Conservation (phyloP, 2,329 filamentous ascomycete species). For the Pseudonectria foliicola region DNA sequence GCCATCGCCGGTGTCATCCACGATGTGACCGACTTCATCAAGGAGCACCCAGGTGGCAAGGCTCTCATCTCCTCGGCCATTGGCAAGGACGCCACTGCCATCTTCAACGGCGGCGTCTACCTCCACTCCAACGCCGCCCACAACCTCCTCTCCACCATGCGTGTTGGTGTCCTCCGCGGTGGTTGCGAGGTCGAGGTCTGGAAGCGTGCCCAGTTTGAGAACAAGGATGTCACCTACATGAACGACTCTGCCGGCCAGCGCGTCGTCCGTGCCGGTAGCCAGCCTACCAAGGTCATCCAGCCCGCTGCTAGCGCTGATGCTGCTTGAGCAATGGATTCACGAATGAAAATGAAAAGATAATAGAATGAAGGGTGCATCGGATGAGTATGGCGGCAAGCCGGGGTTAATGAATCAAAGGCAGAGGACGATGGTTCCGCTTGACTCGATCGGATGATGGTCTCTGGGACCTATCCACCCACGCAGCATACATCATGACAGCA, state of each 20-base stretch:
- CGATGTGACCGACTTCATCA: conserved; percentile 77
- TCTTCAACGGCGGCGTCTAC: conserved; percentile 90
- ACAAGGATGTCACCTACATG: conserved; percentile 72
- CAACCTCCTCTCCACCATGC: conserved; percentile 82
- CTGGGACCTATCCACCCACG: no score
- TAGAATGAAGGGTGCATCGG: conserved; percentile 9
- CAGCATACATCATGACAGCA: no score
- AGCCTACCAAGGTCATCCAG: conserved; percentile 76
- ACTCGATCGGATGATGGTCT: neutral
- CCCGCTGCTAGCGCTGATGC: conserved; percentile 79
- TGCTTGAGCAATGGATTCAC: conserved; percentile 43
- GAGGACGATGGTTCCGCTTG: neutral
- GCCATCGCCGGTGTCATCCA: conserved; percentile 80
- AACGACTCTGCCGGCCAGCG: conserved; percentile 75
- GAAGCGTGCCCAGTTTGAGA: conserved; percentile 79
- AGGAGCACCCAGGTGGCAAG: conserved; percentile 85
- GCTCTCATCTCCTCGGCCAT: conserved; percentile 76
- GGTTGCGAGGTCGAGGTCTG: conserved; percentile 89
- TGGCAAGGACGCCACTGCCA: conserved; percentile 81
- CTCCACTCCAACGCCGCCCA: conserved; percentile 85
- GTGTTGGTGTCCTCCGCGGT: conserved; percentile 77
- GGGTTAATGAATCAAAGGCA: neutral
- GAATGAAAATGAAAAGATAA: conserved; percentile 13
- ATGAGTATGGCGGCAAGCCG: conserved; percentile 3
- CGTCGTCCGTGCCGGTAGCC: conserved; percentile 77